A percentile compares a stretch with the other conserved stretches of the same genome.
Evolutionary conservation across 2,329 filamentous ascomycete genomes (phyloP).

Genomic region (Aaosphaeria arxii): DNA sequence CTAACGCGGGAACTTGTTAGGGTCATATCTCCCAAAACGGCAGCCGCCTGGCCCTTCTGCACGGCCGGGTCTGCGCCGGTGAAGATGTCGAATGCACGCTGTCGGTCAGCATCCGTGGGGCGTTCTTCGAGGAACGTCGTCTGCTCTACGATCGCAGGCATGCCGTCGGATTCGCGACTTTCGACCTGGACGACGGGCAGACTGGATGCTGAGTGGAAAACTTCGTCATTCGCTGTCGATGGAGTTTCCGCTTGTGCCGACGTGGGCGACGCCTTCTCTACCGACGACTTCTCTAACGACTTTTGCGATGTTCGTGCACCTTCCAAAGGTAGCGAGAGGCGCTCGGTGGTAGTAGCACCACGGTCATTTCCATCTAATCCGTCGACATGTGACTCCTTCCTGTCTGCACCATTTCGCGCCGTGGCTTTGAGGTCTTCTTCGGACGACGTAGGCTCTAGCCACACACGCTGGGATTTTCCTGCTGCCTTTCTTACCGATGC

Average conservation of each 20-base stretch:
- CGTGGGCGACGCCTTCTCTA: slow-evolving; percentile 34
- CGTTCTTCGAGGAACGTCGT: slow-evolving; percentile 25
- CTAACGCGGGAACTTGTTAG: slow-evolving; percentile 53
- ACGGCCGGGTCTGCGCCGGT: slow-evolving; percentile 82
- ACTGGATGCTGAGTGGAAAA: slow-evolving; percentile 48
- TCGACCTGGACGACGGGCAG: slow-evolving; percentile 52
- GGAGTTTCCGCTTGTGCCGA: slow-evolving; percentile 35
- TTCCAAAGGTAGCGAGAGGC: slow-evolving; percentile 39
- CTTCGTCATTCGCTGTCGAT: slow-evolving; percentile 38
- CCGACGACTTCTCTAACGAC: slow-evolving; percentile 29
- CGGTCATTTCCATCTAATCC: too few relatives aligned
- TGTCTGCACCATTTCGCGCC: slow-evolving; percentile 2
- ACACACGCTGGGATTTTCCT: slow-evolving; percentile 32
- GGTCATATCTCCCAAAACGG: slow-evolving; percentile 77
- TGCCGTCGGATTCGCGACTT: slow-evolving; percentile 39
- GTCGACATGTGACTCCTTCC: too few relatives aligned
- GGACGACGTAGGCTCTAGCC: slow-evolving; percentile 38
- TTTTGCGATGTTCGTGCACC: slow-evolving; percentile 34
- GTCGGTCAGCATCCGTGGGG: slow-evolving; percentile 65
- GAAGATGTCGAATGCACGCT: slow-evolving; percentile 78
- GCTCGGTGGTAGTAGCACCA: not conserved
- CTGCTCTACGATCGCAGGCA: slow-evolving; percentile 36
- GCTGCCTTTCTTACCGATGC: slow-evolving; percentile 21
- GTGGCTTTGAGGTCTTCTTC: slow-evolving; percentile 29
- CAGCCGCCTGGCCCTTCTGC: slow-evolving; percentile 73